Evolutionary conservation across 257 asterid genomes (phyloP).

Genomic region (Datura wrightii): DNA sequence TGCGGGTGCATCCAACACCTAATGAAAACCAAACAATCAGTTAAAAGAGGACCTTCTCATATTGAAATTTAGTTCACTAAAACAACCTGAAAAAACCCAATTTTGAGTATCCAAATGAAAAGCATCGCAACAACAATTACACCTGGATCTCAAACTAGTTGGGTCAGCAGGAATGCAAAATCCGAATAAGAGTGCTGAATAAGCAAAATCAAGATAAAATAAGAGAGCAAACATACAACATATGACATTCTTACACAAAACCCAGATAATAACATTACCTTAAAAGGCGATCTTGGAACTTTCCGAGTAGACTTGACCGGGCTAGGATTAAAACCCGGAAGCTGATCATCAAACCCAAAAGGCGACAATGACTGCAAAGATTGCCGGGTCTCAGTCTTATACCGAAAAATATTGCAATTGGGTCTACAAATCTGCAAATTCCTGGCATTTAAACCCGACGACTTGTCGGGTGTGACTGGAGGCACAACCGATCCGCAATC

Average conservation of each 20-base stretch:
- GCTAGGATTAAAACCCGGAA: constrained; percentile 75
- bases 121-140: background rate
- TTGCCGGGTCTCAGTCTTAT: constrained; percentile 72
- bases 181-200: constrained; percentile 11
- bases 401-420: constrained; percentile 79
- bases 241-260: background rate
- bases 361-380: constrained; percentile 74
- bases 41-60: background rate
- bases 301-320: constrained; percentile 86
- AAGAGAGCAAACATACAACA: background rate
- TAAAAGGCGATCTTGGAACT: constrained; percentile 83
- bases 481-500: constrained; percentile 55
- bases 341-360: constrained; percentile 76
- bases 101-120: background rate
- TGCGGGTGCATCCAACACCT: constrained; percentile 98
- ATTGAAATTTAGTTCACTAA: background rate
- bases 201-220: background rate
- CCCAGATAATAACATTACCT: constrained; percentile 51
- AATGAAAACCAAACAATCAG: constrained; percentile 4
- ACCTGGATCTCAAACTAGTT: background rate
- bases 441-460: constrained; percentile 42
- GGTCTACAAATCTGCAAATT: constrained; percentile 55
- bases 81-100: background rate
- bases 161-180: background rate
- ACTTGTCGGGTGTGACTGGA: constrained; percentile 73